phyloP scores from a whole-genome alignment of 805 yeast genomes.

The Ogataea paradorogensis region DNA sequence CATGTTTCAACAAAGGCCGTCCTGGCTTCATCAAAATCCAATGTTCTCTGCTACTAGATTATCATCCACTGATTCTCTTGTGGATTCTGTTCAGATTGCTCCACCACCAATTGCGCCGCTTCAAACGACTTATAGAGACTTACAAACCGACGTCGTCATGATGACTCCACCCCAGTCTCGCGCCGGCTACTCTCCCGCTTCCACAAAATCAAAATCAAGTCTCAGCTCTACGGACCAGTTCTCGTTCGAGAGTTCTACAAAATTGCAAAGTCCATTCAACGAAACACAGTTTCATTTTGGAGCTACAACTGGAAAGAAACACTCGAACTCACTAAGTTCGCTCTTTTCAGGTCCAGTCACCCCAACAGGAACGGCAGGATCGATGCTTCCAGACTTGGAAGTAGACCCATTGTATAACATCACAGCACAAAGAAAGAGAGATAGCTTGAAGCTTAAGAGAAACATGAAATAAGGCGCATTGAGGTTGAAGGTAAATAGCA shows the following conservation, averaged over 20 bases:
- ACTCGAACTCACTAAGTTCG: constrained; percentile 11
- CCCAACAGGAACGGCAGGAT: constrained; percentile 2
- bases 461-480: constrained; percentile 23
- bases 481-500: constrained; percentile 1
- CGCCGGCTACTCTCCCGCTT: constrained; percentile 14
- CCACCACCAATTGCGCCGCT: constrained; percentile 11
- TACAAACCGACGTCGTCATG: constrained; percentile 16
- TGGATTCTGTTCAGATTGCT: constrained; percentile 31
- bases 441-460: constrained; percentile 49
- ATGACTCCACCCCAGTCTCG: constrained; percentile 23
- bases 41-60: constrained; percentile 29
- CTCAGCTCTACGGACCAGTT: constrained; percentile 18
- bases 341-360: constrained; percentile 5
- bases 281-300: constrained; percentile 10
- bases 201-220: constrained; percentile 12
- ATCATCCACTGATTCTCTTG: constrained; percentile 34
- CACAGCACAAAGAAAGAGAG: constrained; percentile 52
- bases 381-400: constrained; percentile 20
- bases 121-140: constrained; percentile 7
- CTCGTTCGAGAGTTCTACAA: constrained; percentile 19
- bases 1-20: constrained; percentile 27
- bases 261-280: constrained; percentile 28
- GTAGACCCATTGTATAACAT: constrained; percentile 38
- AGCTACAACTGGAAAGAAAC: neutral
- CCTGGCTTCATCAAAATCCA: constrained; percentile 36